Evolutionary conservation across 2,329 filamentous ascomycete genomes (phyloP).

Genomic region (Xylaria sp.): DNA sequence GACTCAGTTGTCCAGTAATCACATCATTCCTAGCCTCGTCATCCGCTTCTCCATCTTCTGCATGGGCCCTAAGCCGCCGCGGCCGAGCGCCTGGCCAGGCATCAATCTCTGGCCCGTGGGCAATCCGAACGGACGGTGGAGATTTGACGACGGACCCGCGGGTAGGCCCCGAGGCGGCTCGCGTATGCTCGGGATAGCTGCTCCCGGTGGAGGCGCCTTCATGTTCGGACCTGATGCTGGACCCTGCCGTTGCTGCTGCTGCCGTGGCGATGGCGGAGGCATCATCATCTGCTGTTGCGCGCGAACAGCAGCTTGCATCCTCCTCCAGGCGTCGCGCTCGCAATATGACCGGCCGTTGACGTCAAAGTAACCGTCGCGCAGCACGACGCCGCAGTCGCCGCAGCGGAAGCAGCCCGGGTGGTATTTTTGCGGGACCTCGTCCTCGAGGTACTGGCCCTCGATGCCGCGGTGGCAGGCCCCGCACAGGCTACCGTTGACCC

Average conservation of each 20-base stretch:
- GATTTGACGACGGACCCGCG: slow-evolving; percentile 42
- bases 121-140: slow-evolving; percentile 51
- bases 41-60: slow-evolving; percentile 71
- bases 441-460: slow-evolving; percentile 93
- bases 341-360: slow-evolving; percentile 84
- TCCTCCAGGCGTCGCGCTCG: slow-evolving; percentile 81
- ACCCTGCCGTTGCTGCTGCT: slow-evolving; percentile 24
- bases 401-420: slow-evolving; percentile 91
- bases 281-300: slow-evolving; percentile 45
- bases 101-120: slow-evolving; percentile 50
- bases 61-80: slow-evolving; percentile 49
- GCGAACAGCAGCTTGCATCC: slow-evolving; percentile 58
- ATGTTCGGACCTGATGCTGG: slow-evolving; percentile 30
- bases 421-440: slow-evolving; percentile 80
- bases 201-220: slow-evolving; percentile 34
- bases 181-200: slow-evolving; percentile 41
- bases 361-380: slow-evolving; percentile 91
- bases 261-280: slow-evolving; percentile 32
- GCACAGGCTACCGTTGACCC: slow-evolving; percentile 88
- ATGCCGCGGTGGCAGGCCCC: slow-evolving; percentile 83
- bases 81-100: slow-evolving; percentile 53
- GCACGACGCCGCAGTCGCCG: slow-evolving; percentile 76
- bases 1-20: slow-evolving; percentile 13
- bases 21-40: slow-evolving; percentile 69
- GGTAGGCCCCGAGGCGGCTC: slow-evolving; percentile 46